Evolutionary conservation across 306 rosid genomes (phyloP).

Genomic region (Casuarina equisetifolia): DNA sequence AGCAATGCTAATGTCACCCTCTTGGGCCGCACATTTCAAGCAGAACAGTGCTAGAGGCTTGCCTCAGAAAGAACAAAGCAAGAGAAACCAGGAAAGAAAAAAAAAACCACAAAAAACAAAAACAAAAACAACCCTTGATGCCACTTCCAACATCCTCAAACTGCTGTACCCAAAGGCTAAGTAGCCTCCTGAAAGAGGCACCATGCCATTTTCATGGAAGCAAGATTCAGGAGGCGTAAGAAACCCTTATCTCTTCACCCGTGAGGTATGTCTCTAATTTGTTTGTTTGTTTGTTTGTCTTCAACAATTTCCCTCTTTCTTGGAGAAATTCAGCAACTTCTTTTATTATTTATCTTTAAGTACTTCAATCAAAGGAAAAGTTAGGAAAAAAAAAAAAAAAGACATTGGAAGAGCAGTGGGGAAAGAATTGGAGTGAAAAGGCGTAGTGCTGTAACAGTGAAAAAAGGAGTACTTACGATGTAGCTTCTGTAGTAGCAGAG

Average conservation of each 20-base stretch:
- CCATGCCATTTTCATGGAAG: neutral
- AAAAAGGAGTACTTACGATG: neutral
- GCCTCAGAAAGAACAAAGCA: neutral
- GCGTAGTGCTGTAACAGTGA: neutral
- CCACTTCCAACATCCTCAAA: neutral
- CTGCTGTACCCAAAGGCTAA: slow-evolving; percentile 3
- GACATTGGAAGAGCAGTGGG: neutral
- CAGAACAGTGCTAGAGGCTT: neutral
- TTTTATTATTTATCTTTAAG: neutral
- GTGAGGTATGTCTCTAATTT: neutral
- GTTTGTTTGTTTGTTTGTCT: neutral
- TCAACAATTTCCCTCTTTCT: neutral
- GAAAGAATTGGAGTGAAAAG: neutral
- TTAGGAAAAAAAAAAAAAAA: neutral
- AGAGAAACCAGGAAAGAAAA: neutral
- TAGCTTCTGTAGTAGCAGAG: neutral
- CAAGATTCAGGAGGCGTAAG: neutral
- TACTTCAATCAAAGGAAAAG: slow-evolving; percentile 6
- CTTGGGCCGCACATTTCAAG: neutral
- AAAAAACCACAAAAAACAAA: too few relatives aligned
- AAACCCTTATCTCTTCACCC: neutral
- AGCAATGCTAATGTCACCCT: slow-evolving; percentile 23
- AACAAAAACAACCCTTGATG: neutral
- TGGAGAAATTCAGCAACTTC: neutral
- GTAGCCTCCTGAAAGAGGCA: neutral